Evolutionary conservation across 2,329 filamentous ascomycete species (phyloP), one percentile per base, ranked within the genome.

Genomic region (Pyricularia pennisetigena): DNA sequence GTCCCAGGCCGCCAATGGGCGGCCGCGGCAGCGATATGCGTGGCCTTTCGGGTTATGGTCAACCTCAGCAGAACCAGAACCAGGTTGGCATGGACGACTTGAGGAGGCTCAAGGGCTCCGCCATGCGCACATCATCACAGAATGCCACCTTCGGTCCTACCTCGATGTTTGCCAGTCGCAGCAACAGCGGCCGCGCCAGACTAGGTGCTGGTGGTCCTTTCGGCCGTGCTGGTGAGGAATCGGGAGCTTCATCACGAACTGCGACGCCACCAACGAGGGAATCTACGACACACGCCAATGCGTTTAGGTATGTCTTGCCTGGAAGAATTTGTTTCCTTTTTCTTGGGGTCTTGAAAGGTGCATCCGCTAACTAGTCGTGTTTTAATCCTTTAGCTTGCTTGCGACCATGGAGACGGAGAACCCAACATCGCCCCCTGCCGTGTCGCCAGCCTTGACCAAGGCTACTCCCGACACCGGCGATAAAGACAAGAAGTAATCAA

Each of bases 11-110:
- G 68, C 86, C 85, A 24, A 85, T 90, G 75, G 93, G 70, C 28
- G 73, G 73, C 12, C 74, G 94, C 70, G 93, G 95, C 74, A 93
- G 93, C 71, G 95, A 98, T 79, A 89, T 89, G 69, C 90, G 95
- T 74, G 90, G 91, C 74, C 95, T 95, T 81, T 93, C 91, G 63
- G 85, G 85, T 70, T 85, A 86, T 73, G 86, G 86, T 71, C 89
- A 91, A 79, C 86, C 89, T 71, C 87, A 89, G 67, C 92, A 91
- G 73, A 97, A 95, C 82, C 92, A 91, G 73, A 97, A 95, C 82
- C 91, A 91, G 74, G 90, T 99, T 72, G 92, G 89, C 70, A 93
- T 93, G 82, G 94, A 97, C 74, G 95, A 99, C 76, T 86, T 99
- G 69, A 90, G 92, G 71, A 92, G 93, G 74, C 86, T 99, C 73